Evolutionary conservation across 2,329 filamentous ascomycete species (phyloP).

Genomic region (Sporothrix dimorphospora): DNA sequence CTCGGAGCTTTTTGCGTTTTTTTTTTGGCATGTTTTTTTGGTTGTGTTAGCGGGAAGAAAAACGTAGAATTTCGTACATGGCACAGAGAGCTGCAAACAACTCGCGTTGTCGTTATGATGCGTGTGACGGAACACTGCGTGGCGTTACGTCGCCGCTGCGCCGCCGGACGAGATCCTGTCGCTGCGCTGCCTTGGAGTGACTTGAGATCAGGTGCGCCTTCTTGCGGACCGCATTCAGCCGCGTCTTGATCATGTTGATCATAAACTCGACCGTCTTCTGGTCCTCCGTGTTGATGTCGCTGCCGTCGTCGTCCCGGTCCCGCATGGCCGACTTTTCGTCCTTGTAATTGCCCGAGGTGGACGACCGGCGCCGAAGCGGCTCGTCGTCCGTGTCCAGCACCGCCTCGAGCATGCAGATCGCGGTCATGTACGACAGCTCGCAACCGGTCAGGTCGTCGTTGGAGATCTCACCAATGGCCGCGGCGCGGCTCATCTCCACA

Average conservation of each 20-base stretch:
- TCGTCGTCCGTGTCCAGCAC: slow-evolving; percentile 83
- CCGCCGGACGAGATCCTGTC: slow-evolving; percentile 49
- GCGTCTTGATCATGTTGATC: slow-evolving; percentile 64
- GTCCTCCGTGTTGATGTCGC: slow-evolving; percentile 67
- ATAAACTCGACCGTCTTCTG: slow-evolving; percentile 72
- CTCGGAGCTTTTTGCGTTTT: not conserved
- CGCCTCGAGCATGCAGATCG: slow-evolving; percentile 92
- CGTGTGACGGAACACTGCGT: slow-evolving; percentile 56
- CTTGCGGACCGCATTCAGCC: slow-evolving; percentile 60
- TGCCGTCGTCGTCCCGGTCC: slow-evolving; percentile 46
- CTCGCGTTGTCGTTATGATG: slow-evolving; percentile 39
- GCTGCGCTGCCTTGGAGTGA: slow-evolving; percentile 55
- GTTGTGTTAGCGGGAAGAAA: not conserved
- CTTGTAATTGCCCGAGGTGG: slow-evolving; percentile 39
- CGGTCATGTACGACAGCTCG: slow-evolving; percentile 90
- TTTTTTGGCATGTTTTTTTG: not conserved
- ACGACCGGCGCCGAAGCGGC: slow-evolving; percentile 42
- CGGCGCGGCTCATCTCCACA: slow-evolving; percentile 92
- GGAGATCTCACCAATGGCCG: slow-evolving; percentile 93
- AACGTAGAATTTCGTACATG: not conserved
- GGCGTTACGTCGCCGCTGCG: slow-evolving; percentile 61
- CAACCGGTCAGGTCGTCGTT: slow-evolving; percentile 86
- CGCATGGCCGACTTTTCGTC: slow-evolving; percentile 45
- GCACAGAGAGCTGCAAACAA: too few species aligned
- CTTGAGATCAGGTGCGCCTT: slow-evolving; percentile 65